Evolutionary conservation across 805 yeast genomes (phyloP).

Genomic region (Lachancea fermentati): DNA sequence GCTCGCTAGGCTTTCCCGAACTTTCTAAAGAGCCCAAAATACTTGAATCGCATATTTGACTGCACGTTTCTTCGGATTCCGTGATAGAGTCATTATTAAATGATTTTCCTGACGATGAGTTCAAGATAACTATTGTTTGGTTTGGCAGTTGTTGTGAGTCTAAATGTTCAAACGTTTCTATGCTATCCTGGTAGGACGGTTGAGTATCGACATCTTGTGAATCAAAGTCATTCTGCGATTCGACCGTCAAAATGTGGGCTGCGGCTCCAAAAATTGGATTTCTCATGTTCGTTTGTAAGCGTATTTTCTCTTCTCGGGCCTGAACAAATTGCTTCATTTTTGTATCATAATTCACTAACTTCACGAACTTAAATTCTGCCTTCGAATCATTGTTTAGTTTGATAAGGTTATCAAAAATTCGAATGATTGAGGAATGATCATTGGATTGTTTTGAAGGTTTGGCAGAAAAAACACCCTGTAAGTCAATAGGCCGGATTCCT

Average conservation of each 20-base stretch:
- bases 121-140: no score
- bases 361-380: slow-evolving; percentile 18
- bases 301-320: slow-evolving; percentile 7
- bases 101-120: no score
- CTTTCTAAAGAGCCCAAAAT: no score
- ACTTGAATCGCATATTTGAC: no score
- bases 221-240: slow-evolving; percentile 15
- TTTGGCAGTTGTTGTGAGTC: neutral
- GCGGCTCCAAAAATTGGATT: slow-evolving; percentile 16
- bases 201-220: slow-evolving; percentile 7
- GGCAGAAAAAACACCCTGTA: neutral
- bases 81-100: no score
- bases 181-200: neutral
- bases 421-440: neutral
- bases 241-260: slow-evolving; percentile 1
- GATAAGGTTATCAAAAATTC: slow-evolving; percentile 19
- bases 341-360: slow-evolving; percentile 12
- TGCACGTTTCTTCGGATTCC: no score
- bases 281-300: neutral
- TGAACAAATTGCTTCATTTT: slow-evolving; percentile 13
- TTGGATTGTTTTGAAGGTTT: neutral
- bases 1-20: no score
- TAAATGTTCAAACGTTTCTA: neutral
- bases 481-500: slow-evolving; percentile 6
- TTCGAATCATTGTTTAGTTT: slow-evolving; percentile 11